Conservation (phyloP, 148 eudicot species). For the Polygonum aviculare region DNA sequence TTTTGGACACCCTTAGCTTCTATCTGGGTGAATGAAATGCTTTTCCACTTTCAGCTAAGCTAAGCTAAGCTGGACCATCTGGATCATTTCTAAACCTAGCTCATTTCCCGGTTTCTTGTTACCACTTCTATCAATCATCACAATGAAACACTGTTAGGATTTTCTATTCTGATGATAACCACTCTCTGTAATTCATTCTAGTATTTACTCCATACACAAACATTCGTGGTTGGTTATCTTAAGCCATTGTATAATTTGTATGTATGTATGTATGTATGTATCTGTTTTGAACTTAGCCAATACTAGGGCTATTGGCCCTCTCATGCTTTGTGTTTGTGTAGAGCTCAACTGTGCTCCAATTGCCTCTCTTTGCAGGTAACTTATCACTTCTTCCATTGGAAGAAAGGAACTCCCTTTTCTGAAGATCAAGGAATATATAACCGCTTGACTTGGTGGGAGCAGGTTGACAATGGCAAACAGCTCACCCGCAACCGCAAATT, state of each 20-base stretch:
- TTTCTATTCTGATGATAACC: background rate
- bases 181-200: background rate
- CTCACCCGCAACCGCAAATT: slow-evolving; percentile 92
- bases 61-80: background rate
- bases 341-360: background rate
- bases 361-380: slow-evolving; percentile 41
- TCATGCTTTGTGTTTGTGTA: background rate
- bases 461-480: slow-evolving; percentile 85
- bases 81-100: background rate
- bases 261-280: background rate
- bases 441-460: slow-evolving; percentile 97
- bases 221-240: background rate
- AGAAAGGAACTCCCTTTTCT: slow-evolving; percentile 91
- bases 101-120: background rate
- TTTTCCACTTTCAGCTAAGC: background rate
- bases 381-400: slow-evolving; percentile 91
- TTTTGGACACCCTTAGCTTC: background rate
- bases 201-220: background rate
- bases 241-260: background rate
- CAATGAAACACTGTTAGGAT: background rate
- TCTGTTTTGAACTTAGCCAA: background rate
- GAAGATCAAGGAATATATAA: slow-evolving; percentile 96
- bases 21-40: background rate
- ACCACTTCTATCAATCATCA: background rate
- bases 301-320: background rate